Conservation (phyloP, 1,284 basidiomycete species). For the Trichosporon coremiiforme region DNA sequence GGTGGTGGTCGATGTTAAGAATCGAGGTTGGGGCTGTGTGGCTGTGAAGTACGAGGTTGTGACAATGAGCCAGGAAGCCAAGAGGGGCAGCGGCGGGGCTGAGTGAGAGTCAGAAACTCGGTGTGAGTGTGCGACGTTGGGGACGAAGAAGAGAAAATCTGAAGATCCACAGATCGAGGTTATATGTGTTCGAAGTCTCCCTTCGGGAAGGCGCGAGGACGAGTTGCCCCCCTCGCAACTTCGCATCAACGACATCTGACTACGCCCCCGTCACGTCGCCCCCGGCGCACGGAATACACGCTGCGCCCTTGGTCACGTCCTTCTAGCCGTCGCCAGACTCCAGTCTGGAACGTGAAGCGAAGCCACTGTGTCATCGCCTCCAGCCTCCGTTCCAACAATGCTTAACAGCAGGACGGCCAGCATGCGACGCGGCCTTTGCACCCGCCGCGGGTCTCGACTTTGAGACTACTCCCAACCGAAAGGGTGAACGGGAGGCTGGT, state of each 20-base stretch:
- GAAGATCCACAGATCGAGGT: not conserved
- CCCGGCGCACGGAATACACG: not conserved
- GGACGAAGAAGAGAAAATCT: no score
- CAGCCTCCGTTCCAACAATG: no score
- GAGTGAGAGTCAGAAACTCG: not conserved
- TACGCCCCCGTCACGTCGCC: not conserved
- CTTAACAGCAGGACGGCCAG: not conserved
- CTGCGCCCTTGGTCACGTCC: constrained; percentile 1
- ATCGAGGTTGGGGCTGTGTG: not conserved
- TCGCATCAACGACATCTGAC: not conserved
- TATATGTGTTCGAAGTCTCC: not conserved
- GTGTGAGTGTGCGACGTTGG: not conserved
- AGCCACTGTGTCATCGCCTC: not conserved
- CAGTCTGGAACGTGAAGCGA: not conserved
- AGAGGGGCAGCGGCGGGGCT: not conserved
- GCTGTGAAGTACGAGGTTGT: not conserved
- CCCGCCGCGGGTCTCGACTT: no score
- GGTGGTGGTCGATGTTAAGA: not conserved
- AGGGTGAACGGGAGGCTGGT: no score
- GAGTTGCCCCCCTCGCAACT: not conserved
- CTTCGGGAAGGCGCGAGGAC: not conserved
- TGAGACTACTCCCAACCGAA: no score
- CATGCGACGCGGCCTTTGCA: no score
- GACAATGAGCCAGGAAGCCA: no score
- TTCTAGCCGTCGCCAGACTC: not conserved